A percentile compares a stretch with the other conserved stretches of the same genome.
These are phyloP conservation scores for Gossypioides kirkii DNA, from an alignment of 345 rosid species.

Conservation along the genomic window DNA sequence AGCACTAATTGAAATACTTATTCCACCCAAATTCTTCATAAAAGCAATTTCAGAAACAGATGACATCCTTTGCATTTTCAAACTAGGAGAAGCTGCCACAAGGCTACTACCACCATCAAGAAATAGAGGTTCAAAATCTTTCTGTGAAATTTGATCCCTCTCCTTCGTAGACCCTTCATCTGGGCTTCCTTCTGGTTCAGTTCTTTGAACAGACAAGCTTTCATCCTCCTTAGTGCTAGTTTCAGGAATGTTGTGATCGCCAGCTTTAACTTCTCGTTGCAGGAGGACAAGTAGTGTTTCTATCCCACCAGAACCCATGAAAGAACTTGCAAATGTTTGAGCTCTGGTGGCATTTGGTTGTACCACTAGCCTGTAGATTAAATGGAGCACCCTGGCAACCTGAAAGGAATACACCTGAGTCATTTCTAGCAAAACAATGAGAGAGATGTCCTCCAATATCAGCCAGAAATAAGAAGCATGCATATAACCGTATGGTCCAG, in stretches of 20 bases:
- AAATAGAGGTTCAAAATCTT: conserved; percentile 18
- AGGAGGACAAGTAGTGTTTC: conserved; percentile 95
- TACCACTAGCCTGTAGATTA: conserved; percentile 78
- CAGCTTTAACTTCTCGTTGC: conserved; percentile 89
- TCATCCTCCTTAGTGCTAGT: conserved; percentile 28
- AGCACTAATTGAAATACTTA: conserved; percentile 86
- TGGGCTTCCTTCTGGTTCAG: conserved; percentile 38
- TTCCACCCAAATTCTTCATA: conserved; percentile 76
- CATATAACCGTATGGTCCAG: background rate
- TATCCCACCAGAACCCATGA: conserved; percentile 79
- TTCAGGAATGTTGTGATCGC: conserved; percentile 45
- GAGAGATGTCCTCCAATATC: conserved; percentile 4
- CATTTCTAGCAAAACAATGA: conserved; percentile 12
- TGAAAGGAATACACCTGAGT: conserved; percentile 29
- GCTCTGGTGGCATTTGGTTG: conserved; percentile 92
- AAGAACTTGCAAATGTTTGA: conserved; percentile 65
- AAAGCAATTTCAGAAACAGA: conserved; percentile 57
- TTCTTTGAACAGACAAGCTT: conserved; percentile 34
- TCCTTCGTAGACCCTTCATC: conserved; percentile 37
- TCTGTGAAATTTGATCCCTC: conserved; percentile 28
- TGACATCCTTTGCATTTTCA: conserved; percentile 46
- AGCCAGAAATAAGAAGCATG: conserved; percentile 3
- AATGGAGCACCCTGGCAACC: conserved; percentile 88
- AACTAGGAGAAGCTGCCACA: conserved; percentile 32
- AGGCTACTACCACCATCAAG: conserved; percentile 26